phyloP scores from a whole-genome alignment of 306 rosid genomes.

The Vigna radiata region DNA sequence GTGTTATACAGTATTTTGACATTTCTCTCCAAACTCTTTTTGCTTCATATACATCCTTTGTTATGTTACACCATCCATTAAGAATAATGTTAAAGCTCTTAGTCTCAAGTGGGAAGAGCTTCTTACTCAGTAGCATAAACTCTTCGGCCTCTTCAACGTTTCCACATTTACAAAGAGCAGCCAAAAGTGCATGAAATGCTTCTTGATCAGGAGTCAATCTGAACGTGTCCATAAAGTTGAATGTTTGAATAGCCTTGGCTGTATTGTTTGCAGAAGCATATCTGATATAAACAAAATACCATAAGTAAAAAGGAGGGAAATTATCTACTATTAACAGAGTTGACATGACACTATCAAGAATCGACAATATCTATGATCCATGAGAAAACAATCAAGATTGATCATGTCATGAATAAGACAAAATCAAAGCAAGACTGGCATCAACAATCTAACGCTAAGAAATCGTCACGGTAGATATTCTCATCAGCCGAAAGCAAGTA shows the following conservation, averaged over 20 bases:
- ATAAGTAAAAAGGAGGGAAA: slow-evolving; percentile 4
- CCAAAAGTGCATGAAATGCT: slow-evolving; percentile 65
- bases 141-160: slow-evolving; percentile 92
- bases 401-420: background rate
- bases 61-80: slow-evolving; percentile 82
- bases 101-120: slow-evolving; percentile 74
- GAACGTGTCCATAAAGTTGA: slow-evolving; percentile 83
- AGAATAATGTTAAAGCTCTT: slow-evolving; percentile 84
- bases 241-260: slow-evolving; percentile 66
- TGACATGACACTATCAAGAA: slow-evolving; percentile 28
- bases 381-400: background rate
- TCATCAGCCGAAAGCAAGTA: slow-evolving; percentile 22
- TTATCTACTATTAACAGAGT: background rate
- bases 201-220: slow-evolving; percentile 75
- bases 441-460: background rate
- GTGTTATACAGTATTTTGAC: slow-evolving; percentile 68
- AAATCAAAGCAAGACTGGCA: background rate
- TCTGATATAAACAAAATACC: slow-evolving; percentile 56
- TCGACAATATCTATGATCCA: slow-evolving; percentile 28
- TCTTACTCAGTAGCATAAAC: slow-evolving; percentile 77
- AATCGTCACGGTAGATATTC: background rate
- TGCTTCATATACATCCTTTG: slow-evolving; percentile 68
- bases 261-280: slow-evolving; percentile 75
- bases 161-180: slow-evolving; percentile 74
- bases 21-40: slow-evolving; percentile 96